These are phyloP conservation scores for Biscogniauxia sp. DNA, from an alignment of 2,329 filamentous ascomycete genomes.

Conservation along the genomic window DNA sequence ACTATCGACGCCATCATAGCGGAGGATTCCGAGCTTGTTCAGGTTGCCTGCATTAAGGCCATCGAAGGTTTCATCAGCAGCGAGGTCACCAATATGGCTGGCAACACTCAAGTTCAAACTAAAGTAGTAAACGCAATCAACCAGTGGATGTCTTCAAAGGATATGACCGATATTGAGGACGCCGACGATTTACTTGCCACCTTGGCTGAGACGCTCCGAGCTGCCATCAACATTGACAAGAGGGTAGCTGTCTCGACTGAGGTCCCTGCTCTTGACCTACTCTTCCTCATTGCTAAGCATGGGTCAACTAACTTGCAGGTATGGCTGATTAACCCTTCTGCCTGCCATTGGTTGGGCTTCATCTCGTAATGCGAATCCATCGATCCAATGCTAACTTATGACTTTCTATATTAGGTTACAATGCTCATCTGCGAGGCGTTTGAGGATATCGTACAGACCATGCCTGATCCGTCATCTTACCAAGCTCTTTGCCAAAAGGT, in stretches of 20 bases:
- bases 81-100: conserved; percentile 42
- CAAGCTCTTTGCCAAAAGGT: conserved; percentile 79
- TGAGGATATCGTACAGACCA: conserved; percentile 74
- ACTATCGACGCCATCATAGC: conserved; percentile 72
- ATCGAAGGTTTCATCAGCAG: conserved; percentile 65
- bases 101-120: conserved; percentile 52
- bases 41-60: conserved; percentile 86
- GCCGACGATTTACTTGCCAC: conserved; percentile 91
- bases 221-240: conserved; percentile 78
- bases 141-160: conserved; percentile 75
- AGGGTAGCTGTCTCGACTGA: conserved; percentile 69
- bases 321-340: conserved; percentile 8
- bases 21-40: conserved; percentile 83
- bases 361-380: neutral
- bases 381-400: conserved; percentile 7
- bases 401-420: conserved; percentile 49
- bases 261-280: conserved; percentile 72
- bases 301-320: conserved; percentile 84
- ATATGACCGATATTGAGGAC: conserved; percentile 79
- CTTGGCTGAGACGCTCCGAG: conserved; percentile 79
- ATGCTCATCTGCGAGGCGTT: conserved; percentile 88
- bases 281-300: conserved; percentile 87
- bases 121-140: conserved; percentile 59
- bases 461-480: conserved; percentile 69
- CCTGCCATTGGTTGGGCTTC: neutral